phyloP scores from a whole-genome alignment of 2,329 filamentous ascomycete genomes.

The Phialocephala sp. region DNA sequence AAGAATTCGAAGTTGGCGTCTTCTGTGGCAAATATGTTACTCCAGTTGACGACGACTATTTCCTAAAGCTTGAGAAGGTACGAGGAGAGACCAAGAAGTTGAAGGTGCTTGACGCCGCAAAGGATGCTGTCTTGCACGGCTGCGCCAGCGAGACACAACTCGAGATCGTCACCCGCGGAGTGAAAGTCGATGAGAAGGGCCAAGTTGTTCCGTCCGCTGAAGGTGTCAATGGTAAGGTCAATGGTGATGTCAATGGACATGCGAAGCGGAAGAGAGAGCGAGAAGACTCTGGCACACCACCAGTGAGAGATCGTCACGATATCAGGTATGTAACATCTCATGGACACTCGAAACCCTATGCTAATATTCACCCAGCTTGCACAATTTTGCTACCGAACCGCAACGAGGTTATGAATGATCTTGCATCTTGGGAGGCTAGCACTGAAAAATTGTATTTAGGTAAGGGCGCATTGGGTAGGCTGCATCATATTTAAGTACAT shows the following conservation, averaged over 20 bases:
- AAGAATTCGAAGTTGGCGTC: constrained; percentile 86
- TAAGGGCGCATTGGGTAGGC: constrained; percentile 13
- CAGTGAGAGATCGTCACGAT: constrained; percentile 44
- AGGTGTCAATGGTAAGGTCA: constrained; percentile 24
- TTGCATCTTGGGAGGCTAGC: constrained; percentile 8
- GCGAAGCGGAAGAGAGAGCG: constrained; percentile 37
- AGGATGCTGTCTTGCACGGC: constrained; percentile 68
- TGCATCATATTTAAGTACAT: constrained; percentile 15
- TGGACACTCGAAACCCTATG: not conserved
- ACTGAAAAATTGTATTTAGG: constrained; percentile 14
- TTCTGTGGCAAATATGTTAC: constrained; percentile 91
- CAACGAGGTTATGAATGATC: constrained; percentile 37
- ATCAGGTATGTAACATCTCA: constrained; percentile 38
- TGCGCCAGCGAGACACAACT: constrained; percentile 65
- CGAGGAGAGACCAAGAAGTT: constrained; percentile 73
- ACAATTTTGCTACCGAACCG: constrained; percentile 41
- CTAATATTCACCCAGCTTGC: constrained; percentile 33
- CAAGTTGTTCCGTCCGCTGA: constrained; percentile 56
- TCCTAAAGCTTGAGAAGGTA: constrained; percentile 76
- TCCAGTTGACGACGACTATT: constrained; percentile 78
- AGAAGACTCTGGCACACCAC: constrained; percentile 36
- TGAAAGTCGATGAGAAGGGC: constrained; percentile 59
- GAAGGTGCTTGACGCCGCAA: constrained; percentile 68
- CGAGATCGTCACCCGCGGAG: constrained; percentile 66
- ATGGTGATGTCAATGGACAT: constrained; percentile 34